Evolutionary conservation across 441 rosid genomes (phyloP), one percentile per base, ranked within the genome.

Genomic region (California macrophylla): DNA sequence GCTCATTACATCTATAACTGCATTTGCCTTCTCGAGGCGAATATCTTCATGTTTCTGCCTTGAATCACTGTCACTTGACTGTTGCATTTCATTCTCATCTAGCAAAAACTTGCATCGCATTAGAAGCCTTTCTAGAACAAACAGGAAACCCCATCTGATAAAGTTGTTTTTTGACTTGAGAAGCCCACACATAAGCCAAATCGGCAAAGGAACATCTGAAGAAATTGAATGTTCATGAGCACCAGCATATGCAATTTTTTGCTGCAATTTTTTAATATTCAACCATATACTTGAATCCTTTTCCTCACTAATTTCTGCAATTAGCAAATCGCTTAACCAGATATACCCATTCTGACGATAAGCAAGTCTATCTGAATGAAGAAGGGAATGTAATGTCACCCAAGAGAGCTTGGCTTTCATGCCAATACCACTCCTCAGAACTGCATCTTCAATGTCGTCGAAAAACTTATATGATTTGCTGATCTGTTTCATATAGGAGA

Each of bases 271-370:
- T 78, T 82, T 83, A 38, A 92, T 86, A 80, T 89, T 92, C 70
- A 82, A 84, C 92, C 88, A 87, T 77, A 95, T 81, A 76, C 82
- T 76, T 26, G 80, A 81, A 75, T 84, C 81, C 69, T 77, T 85
- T 76, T 85, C 90, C 75, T 83, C 91, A 69, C 86, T 89, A 67
- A 95, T 95, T 85, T 95, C 99, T 0, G 90, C 85, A 75, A 89
- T 89, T 72, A 95, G 91, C 82, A 95, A 83, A 83, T 95, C 97
- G 20, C 96, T 92, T 76, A 95, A 82, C 99, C 99, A 92, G 69
- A 85, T 86, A 82, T 88, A 90, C 66, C 97, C 99, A 84, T 92
- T 95, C 78, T 78, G 96, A 77, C 92, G 90, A 73, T 78, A 90
- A 20, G 92, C 80, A 76, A 83, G 81, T 75, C 93, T 89, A 73